These are phyloP conservation scores for Pyrus hybrid DNA, from an alignment of 331 rosid genomes.

Conservation along the genomic window DNA sequence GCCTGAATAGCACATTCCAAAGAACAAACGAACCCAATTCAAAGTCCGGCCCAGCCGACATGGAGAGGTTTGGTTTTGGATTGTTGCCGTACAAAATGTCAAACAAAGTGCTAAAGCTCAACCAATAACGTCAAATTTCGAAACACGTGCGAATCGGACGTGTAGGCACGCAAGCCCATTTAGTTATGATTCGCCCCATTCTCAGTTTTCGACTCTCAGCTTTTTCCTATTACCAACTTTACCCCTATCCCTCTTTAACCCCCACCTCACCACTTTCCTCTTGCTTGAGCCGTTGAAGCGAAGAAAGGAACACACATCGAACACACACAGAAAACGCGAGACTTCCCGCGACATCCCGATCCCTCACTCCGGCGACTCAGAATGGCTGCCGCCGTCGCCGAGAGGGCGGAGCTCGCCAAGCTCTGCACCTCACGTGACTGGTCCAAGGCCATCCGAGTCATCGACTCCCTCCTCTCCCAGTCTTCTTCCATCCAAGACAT, in stretches of 20 bases:
- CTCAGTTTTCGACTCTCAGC: not conserved
- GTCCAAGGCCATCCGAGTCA: slow-evolving; percentile 81
- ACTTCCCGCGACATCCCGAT: slow-evolving; percentile 5
- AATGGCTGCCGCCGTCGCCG: slow-evolving; percentile 51
- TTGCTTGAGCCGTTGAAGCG: slow-evolving; percentile 9
- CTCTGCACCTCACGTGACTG: slow-evolving; percentile 74
- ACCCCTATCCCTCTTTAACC: not conserved
- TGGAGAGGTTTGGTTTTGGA: not conserved
- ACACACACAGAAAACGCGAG: not conserved
- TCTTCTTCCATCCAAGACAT: slow-evolving; percentile 60
- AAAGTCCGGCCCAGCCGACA: not conserved
- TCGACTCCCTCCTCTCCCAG: slow-evolving; percentile 59
- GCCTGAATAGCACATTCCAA: not conserved
- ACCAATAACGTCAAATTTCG: not conserved
- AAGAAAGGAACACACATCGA: slow-evolving; percentile 5
- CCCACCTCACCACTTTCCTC: not conserved
- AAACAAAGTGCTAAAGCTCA: not conserved
- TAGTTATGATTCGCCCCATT: not conserved
- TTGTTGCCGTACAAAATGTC: not conserved
- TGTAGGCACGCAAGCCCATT: not conserved
- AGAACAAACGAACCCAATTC: not conserved
- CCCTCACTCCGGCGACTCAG: slow-evolving; percentile 6
- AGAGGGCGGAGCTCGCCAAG: slow-evolving; percentile 61
- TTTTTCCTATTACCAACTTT: not conserved
- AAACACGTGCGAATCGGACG: slow-evolving; percentile 13